Conservation (phyloP, 1,284 basidiomycete species). For the Apiotrichum sp. region DNA sequence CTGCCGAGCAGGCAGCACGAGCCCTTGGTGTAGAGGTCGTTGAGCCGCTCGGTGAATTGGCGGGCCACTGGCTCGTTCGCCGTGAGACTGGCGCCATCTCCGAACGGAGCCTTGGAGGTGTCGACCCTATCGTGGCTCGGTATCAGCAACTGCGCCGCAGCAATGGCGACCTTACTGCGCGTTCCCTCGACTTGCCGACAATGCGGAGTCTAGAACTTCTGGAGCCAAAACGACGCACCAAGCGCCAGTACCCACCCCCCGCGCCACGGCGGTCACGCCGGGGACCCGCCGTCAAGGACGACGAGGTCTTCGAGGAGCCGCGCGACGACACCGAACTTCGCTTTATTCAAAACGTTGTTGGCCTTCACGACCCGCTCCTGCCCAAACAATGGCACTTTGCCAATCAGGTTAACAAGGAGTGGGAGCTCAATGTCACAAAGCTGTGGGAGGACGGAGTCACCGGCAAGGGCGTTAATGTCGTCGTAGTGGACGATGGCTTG, state of each 20-base stretch:
- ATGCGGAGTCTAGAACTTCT: slow-evolving; percentile 6
- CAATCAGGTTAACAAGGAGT: slow-evolving; percentile 45
- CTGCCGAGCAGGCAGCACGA: slow-evolving; percentile 48
- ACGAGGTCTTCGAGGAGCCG: background rate
- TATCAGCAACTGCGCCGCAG: slow-evolving; percentile 38
- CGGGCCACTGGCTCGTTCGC: slow-evolving; percentile 79
- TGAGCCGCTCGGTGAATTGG: slow-evolving; percentile 78
- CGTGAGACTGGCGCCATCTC: slow-evolving; percentile 23
- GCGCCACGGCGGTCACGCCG: slow-evolving; percentile 22
- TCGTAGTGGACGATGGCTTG: slow-evolving; percentile 92
- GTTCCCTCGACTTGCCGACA: slow-evolving; percentile 56
- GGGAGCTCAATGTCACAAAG: slow-evolving; percentile 52
- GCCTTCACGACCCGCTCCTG: slow-evolving; percentile 82
- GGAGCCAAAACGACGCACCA: slow-evolving; percentile 10
- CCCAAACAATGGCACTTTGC: slow-evolving; percentile 78
- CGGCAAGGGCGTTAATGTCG: slow-evolving; percentile 79
- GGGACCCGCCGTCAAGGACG: background rate
- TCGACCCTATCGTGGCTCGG: slow-evolving; percentile 50
- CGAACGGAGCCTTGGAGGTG: slow-evolving; percentile 38
- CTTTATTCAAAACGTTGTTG: slow-evolving; percentile 50
- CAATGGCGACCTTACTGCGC: slow-evolving; percentile 45
- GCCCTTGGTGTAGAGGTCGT: slow-evolving; percentile 76
- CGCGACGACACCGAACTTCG: slow-evolving; percentile 53
- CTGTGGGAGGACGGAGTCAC: slow-evolving; percentile 69
- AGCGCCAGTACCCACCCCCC: slow-evolving; percentile 33